Percentiles rank a stretch among this genome's conserved stretches.
phyloP scores from a whole-genome alignment of 2,329 filamentous ascomycete species.

The Talaromyces sp. region DNA sequence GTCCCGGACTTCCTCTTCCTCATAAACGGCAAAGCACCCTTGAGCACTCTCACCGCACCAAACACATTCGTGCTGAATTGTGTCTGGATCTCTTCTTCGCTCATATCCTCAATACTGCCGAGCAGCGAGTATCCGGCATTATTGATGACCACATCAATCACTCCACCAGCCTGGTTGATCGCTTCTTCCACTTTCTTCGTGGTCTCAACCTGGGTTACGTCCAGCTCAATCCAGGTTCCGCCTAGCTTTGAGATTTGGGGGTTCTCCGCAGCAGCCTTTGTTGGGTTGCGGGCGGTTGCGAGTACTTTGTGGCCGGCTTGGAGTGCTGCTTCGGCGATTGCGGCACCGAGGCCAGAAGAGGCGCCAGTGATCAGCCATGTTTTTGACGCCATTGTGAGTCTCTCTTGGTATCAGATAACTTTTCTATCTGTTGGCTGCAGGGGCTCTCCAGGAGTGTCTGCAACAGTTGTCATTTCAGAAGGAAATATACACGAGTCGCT shows the following conservation, averaged over 20 bases:
- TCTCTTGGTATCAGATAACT: not conserved
- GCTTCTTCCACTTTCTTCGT: not conserved
- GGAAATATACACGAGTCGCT: not conserved
- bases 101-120: constrained; percentile 26
- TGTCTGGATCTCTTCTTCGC: constrained; percentile 22
- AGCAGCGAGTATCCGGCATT: constrained; percentile 17
- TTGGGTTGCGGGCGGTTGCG: constrained; percentile 24
- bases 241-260: constrained; percentile 17
- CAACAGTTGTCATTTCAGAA: not conserved
- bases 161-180: not conserved
- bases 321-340: constrained; percentile 22
- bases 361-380: constrained; percentile 24
- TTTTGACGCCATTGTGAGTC: constrained; percentile 14
- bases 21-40: constrained; percentile 27
- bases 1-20: constrained; percentile 22
- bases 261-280: constrained; percentile 20
- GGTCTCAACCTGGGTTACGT: not conserved
- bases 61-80: constrained; percentile 28
- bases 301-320: constrained; percentile 25
- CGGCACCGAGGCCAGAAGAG: constrained; percentile 24
- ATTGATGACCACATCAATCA: constrained; percentile 11
- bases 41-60: constrained; percentile 26
- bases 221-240: constrained; percentile 10
- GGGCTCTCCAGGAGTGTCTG: not conserved
- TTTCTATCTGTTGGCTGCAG: not conserved